Evolutionary conservation across 139 green algal species (phyloP).

Genomic region (Micractinium conductrix): DNA sequence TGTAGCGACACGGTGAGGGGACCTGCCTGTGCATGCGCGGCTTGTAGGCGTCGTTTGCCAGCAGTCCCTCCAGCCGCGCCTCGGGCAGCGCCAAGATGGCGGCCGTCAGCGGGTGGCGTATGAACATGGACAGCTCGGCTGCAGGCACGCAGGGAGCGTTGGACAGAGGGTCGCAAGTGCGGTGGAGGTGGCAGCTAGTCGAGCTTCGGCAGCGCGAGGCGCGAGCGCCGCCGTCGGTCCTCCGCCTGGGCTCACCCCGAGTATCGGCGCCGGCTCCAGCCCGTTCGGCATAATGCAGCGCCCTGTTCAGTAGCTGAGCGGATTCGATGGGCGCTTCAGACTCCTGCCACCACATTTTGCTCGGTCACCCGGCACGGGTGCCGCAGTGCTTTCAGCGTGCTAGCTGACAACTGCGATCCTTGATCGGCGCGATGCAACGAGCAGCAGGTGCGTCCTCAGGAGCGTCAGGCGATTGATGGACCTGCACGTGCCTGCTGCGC

Average conservation of each 20-base stretch:
- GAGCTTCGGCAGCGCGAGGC: too few relatives aligned
- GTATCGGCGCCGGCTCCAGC: not conserved
- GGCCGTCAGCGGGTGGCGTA: not conserved
- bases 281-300: not conserved
- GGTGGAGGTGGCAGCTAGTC: too few relatives aligned
- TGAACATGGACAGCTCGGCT: slow-evolving; percentile 1
- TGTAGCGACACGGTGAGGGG: too few relatives aligned
- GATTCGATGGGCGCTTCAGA: not conserved
- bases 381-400: too few relatives aligned
- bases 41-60: slow-evolving; percentile 61
- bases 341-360: not conserved
- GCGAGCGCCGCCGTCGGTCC: too few relatives aligned
- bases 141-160: not conserved
- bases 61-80: not conserved
- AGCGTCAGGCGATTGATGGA: too few relatives aligned
- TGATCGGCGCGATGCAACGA: too few relatives aligned
- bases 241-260: not conserved
- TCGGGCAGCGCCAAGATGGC: slow-evolving; percentile 21
- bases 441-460: too few relatives aligned
- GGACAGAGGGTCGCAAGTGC: too few relatives aligned
- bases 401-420: too few relatives aligned
- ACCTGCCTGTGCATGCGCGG: slow-evolving; percentile 53
- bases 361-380: too few relatives aligned
- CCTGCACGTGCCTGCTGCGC: too few relatives aligned
- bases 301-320: not conserved